Evolutionary conservation across 1,284 basidiomycete species (phyloP), one percentile per base, ranked within the genome.

Genomic region (Uromyces viciae-fabae): DNA sequence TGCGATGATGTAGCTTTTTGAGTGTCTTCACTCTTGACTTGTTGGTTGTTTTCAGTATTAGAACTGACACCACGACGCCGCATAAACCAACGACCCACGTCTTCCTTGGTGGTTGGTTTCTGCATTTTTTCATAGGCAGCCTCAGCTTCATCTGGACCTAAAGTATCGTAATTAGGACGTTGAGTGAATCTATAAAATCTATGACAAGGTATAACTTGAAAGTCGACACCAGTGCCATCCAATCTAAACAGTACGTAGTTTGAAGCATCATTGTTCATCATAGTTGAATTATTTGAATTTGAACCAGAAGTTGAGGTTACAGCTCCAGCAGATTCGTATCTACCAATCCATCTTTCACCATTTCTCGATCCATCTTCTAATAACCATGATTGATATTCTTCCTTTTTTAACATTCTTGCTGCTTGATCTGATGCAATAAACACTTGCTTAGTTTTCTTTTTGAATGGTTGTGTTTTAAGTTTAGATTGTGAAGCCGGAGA

Each of bases 151-250:
- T 91, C 90, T 56, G 90, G 84, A 72, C 89, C 89, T 60, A 92
- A 90, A 43, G 92, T 88, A 83, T 90, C 88, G 84, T 93, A 90
- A 82, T 90, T 91, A 62, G 92, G 89, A 83, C 90, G 91, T 88
- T 92, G 93, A 87, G 92, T 92, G 85, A 94, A 94, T 86, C 93
- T 93, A 88, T 94, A 95, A 91, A 92, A 94, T 68, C 93, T 89
- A 85, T 93, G 90, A 3, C 92, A 91, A 25, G 93, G 91, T 9
- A 94, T 91, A 86, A 94, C 94, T 85, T 92, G 91, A 88, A 94
- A 94, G 43, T 91, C 88, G 81, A 83, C 85, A 2, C 83, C 82
- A 58, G 84, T 81, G 36, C 84, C 83, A 74, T 84, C 83, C 33
- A 73, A 52, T 4, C 85, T 83, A 77, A 87, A 85, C 43, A 86